These are phyloP conservation scores for Chrysanthemum makinoi DNA, from an alignment of 129 eudicot species.

Conservation along the genomic window DNA sequence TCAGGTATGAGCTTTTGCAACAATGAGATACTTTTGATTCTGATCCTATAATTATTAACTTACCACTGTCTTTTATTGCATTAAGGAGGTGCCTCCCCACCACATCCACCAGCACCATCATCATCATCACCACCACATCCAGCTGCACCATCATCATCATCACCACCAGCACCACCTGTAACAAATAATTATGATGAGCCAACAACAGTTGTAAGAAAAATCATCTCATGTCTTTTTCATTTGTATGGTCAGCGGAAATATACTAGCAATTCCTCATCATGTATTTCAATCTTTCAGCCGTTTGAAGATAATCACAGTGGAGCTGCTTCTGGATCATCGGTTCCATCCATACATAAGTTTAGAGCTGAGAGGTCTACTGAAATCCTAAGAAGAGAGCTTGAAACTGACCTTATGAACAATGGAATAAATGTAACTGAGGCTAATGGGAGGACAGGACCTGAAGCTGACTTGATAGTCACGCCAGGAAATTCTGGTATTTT, in stretches of 20 bases:
- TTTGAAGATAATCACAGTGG: constrained; percentile 45
- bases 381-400: constrained; percentile 36
- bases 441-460: constrained; percentile 29
- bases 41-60: background rate
- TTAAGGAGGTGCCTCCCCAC: constrained; percentile 54
- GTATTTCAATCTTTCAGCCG: constrained; percentile 41
- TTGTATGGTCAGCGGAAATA: constrained; percentile 1
- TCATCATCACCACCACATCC: constrained; percentile 52
- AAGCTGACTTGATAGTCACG: constrained; percentile 41
- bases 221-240: constrained; percentile 2
- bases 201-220: constrained; percentile 45
- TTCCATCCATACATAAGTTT: constrained; percentile 44
- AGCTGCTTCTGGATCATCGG: constrained; percentile 41
- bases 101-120: constrained; percentile 71
- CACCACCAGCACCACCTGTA: constrained; percentile 49
- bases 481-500: constrained; percentile 70
- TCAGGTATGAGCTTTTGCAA: constrained; percentile 53
- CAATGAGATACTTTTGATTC: background rate
- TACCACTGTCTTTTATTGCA: constrained; percentile 17
- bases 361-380: constrained; percentile 32
- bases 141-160: constrained; percentile 64
- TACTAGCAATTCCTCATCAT: constrained; percentile 18
- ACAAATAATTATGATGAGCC: constrained; percentile 44
- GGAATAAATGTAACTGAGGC: constrained; percentile 31
- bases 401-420: constrained; percentile 37